phyloP scores from a whole-genome alignment of 2,329 filamentous ascomycete species.

The Venturia pyrina region DNA sequence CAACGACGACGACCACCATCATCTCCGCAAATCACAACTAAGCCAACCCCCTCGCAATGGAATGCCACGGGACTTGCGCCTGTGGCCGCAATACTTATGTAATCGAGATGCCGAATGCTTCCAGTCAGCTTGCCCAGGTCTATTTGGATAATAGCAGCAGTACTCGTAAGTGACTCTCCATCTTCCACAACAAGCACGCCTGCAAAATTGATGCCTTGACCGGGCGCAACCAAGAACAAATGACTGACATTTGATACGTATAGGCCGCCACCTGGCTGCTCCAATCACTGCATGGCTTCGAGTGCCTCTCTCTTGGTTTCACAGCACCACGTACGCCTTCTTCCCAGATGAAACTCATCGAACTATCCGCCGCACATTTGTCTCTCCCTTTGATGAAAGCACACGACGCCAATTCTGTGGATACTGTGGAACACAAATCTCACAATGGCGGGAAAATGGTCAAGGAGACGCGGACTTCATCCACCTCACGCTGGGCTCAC shows the following conservation, averaged over 20 bases:
- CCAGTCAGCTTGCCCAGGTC: constrained; percentile 51
- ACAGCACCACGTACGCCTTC: constrained; percentile 62
- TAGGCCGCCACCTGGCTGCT: constrained; percentile 55
- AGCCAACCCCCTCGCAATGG: not conserved
- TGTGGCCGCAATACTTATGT: constrained; percentile 81
- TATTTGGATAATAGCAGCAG: constrained; percentile 62
- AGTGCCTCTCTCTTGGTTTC: constrained; percentile 73
- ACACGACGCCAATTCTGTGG: constrained; percentile 77
- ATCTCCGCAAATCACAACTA: not conserved
- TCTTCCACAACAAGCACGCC: not conserved
- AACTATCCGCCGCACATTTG: constrained; percentile 36
- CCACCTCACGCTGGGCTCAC: constrained; percentile 68
- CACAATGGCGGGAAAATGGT: constrained; percentile 65
- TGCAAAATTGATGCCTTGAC: constrained; percentile 11
- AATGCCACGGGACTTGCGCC: constrained; percentile 63
- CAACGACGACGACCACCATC: not conserved
- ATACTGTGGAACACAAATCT: constrained; percentile 78
- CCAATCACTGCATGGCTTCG: constrained; percentile 74
- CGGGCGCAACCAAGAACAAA: not conserved
- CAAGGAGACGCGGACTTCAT: constrained; percentile 49
- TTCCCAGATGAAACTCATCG: constrained; percentile 60
- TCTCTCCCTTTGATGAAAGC: constrained; percentile 27
- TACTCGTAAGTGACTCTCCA: constrained; percentile 53
- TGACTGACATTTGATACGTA: constrained; percentile 8
- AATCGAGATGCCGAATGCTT: constrained; percentile 55